Base-by-base conservation (phyloP, 331 rosid species). In the Quercus lobata region DNA sequence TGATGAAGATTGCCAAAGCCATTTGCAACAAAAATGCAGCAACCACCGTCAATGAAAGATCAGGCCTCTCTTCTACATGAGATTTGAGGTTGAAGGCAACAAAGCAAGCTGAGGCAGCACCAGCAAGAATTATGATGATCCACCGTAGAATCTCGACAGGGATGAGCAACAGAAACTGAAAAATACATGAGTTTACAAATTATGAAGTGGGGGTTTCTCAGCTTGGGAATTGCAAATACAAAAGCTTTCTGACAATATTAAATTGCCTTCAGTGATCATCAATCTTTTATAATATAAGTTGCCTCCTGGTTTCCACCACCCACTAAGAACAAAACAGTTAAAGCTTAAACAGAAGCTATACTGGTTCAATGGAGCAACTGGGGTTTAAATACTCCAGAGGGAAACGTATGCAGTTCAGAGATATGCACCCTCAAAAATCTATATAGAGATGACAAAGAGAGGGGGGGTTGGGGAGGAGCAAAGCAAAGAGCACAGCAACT, bases 21-120 rank as follows among this genome's bases (percentile, higher is more conserved):
- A 96, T 76, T 92, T 96, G 98, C 90, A 96, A 87, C 82, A 78
- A 71, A 79, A 90, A 93, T 77, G 99, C 98, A 1, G 98, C 95
- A 27, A 90, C 34, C 66, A 88, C 24, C 10, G 89, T 73, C 74
- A 88, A 18, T 12, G 94, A 78, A 77, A 96, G 85, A 74, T 93
- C 93, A 84, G 46, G 12, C 12, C 71, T 83, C 68, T 88, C 88
- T 14, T 82, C 89, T n/a, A 85, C 27, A 72, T 76, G 83, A 78
- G 94, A 80, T 85, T 22, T 96, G 87, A 96, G 85, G 86, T 96
- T 96, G 79, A 86, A 69, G 83, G 92, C 80, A 68, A 96, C 98
- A 80, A 96, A 96, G 87, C 90, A 83, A 18, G 98, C 93, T 17
- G 99, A 93, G 60, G 97, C 90, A 46, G 81, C 86, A 46, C 98